These are phyloP conservation scores for Hypoxylon fuscum DNA, from an alignment of 495 filamentous ascomycete species.

Conservation along the genomic window DNA sequence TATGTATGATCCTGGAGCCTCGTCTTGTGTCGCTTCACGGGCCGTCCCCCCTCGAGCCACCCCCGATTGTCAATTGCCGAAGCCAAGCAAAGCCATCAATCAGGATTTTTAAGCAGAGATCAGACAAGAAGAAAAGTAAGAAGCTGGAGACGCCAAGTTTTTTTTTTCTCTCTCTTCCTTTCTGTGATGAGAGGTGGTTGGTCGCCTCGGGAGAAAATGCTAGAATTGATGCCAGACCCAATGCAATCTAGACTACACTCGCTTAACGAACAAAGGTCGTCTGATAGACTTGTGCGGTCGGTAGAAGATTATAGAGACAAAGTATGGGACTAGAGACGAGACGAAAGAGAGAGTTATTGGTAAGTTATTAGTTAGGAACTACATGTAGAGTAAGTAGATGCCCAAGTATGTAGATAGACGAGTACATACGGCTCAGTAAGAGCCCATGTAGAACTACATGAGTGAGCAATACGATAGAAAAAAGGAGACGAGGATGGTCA, in stretches of 20 bases:
- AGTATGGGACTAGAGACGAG: slow-evolving; percentile 33
- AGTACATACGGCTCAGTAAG: neutral
- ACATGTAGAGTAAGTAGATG: neutral
- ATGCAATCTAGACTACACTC: slow-evolving; percentile 32
- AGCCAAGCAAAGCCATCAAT: slow-evolving; percentile 22
- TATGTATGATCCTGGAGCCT: slow-evolving; percentile 15
- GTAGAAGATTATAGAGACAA: neutral
- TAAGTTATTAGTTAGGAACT: slow-evolving; percentile 4
- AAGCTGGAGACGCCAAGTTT: slow-evolving; percentile 20
- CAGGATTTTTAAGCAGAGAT: slow-evolving; percentile 16
- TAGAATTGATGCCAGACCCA: slow-evolving; percentile 16
- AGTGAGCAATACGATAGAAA: neutral
- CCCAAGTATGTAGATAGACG: slow-evolving; percentile 1
- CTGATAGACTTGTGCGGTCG: slow-evolving; percentile 17
- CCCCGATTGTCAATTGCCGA: slow-evolving; percentile 32
- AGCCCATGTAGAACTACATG: neutral
- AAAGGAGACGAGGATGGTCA: neutral
- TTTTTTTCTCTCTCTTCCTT: too few species aligned
- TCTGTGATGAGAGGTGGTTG: neutral
- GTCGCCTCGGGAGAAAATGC: slow-evolving; percentile 21
- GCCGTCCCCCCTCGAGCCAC: slow-evolving; percentile 12
- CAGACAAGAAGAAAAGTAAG: slow-evolving; percentile 4
- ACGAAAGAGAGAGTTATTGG: neutral
- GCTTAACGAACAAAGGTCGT: slow-evolving; percentile 7
- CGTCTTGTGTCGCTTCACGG: slow-evolving; percentile 10